A percentile compares a stretch with the other conserved stretches of the same genome.
Conservation (phyloP, 192 early-diverging fungal genomes). For the Nowakowskiella sp. region DNA sequence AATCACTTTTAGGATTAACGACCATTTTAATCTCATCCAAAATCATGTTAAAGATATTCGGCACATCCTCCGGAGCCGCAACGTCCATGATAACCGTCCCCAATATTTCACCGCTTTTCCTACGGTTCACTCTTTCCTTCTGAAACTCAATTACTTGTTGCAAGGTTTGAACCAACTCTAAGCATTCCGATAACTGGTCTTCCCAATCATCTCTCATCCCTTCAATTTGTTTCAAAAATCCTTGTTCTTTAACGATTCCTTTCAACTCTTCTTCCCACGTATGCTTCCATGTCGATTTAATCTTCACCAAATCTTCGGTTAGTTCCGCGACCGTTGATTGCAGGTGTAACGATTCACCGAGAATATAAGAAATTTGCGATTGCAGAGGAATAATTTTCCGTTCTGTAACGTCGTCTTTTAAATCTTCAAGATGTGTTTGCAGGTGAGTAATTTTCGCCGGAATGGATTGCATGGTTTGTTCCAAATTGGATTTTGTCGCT, state of each 20-base stretch:
- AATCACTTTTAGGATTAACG: not conserved
- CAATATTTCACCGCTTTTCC: not conserved
- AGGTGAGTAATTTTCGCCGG: not conserved
- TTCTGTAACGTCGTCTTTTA: not conserved
- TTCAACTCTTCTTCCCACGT: constrained; percentile 2
- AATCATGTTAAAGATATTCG: not conserved
- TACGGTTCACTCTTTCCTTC: not conserved
- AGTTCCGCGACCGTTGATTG: not conserved
- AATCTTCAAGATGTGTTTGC: not conserved
- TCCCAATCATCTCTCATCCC: not conserved
- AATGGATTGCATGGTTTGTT: not conserved
- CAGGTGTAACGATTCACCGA: not conserved
- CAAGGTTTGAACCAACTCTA: not conserved
- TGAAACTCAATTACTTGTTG: not conserved
- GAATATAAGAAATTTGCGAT: not conserved
- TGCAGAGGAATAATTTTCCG: not conserved
- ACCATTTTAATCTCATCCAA: not conserved
- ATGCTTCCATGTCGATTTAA: not conserved
- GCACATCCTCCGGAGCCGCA: not conserved
- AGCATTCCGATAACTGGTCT: not conserved
- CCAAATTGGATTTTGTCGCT: not conserved
- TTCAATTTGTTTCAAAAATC: constrained; percentile 1
- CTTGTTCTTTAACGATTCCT: constrained; percentile 2
- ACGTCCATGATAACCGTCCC: not conserved
- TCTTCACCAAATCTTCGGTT: constrained; percentile 1